phyloP scores from a whole-genome alignment of 208 protist species.

The Trypanosoma theileri region DNA sequence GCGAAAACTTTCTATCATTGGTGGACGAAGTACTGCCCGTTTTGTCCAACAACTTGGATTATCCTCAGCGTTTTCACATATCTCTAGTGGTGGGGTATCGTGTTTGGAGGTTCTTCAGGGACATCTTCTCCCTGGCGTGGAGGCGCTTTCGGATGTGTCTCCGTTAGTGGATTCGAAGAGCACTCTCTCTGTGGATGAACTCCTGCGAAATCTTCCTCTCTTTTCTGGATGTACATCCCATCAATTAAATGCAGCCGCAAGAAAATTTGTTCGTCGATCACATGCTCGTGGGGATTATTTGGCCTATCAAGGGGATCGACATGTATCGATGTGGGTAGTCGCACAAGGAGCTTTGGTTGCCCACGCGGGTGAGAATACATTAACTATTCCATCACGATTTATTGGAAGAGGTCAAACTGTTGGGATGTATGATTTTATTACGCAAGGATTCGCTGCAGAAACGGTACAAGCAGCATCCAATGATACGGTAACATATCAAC shows the following conservation, averaged over 20 bases:
- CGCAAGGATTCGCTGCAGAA: conserved; percentile 58
- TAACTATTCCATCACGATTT: conserved; percentile 55
- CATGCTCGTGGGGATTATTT: conserved; percentile 78
- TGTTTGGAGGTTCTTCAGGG: conserved; percentile 98
- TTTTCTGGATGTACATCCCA: conserved; percentile 78
- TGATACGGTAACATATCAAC: conserved; percentile 77
- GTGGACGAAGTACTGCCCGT: conserved; percentile 48
- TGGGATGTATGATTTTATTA: conserved; percentile 84
- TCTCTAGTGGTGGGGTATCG: conserved; percentile 97
- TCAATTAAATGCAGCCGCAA: conserved; percentile 53
- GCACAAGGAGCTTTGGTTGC: conserved; percentile 63
- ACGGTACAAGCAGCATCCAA: conserved; percentile 68
- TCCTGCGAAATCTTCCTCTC: conserved; percentile 64
- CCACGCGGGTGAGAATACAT: conserved; percentile 46
- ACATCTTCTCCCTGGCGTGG: conserved; percentile 82
- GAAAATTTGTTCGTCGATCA: conserved; percentile 61
- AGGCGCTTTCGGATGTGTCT: conserved; percentile 73
- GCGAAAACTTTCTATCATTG: conserved; percentile 61
- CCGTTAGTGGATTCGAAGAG: conserved; percentile 34
- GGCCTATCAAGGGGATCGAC: conserved; percentile 54
- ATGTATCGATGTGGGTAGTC: conserved; percentile 68
- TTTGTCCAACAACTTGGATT: conserved; percentile 42
- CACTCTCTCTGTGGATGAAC: conserved; percentile 54
- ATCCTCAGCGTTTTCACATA: conserved; percentile 83
- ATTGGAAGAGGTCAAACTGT: conserved; percentile 61